Conservation (phyloP, 148 eudicot genomes). For the Polygonum aviculare region DNA sequence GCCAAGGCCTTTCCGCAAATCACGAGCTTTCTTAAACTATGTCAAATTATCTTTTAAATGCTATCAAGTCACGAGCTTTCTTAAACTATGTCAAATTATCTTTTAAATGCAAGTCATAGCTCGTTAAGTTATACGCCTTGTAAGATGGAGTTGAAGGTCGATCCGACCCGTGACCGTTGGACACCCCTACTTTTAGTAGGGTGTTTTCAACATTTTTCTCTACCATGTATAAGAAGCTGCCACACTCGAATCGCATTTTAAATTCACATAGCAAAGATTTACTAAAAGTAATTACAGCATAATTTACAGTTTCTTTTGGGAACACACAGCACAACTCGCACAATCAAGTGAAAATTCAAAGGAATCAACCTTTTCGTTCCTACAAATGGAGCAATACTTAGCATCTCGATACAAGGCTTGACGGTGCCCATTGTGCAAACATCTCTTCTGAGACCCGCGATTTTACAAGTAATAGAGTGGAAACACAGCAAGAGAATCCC, state of each 20-base stretch:
- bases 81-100: no score
- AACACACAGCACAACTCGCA: background rate
- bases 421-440: background rate
- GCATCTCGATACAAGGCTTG: background rate
- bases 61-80: no score
- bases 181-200: no score
- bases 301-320: background rate
- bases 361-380: background rate
- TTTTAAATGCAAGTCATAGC: no score
- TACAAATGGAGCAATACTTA: background rate
- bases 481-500: background rate
- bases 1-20: no score
- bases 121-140: no score
- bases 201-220: background rate
- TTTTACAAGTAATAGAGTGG: background rate
- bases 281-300: background rate
- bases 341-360: background rate
- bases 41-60: no score
- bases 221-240: background rate
- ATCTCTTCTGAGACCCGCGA: background rate
- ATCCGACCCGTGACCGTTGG: no score
- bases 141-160: no score
- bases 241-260: background rate
- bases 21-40: no score
- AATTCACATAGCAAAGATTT: background rate